These are phyloP conservation scores for Punctularia strigosozonata DNA, from an alignment of 768 basidiomycete genomes.

Conservation along the genomic window DNA sequence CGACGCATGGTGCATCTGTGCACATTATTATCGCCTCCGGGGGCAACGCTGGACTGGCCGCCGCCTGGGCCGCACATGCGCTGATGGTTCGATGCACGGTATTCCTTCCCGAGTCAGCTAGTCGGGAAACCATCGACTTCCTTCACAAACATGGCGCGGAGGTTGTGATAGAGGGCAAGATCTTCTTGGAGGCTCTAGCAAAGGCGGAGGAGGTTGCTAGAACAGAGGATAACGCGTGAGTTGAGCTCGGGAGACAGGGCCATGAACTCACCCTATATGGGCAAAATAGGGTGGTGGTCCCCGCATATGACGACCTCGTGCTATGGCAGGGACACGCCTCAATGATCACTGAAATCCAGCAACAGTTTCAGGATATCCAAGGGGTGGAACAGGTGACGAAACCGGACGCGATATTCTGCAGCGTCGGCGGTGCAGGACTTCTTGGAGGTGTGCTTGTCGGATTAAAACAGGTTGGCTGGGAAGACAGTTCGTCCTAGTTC, in stretches of 20 bases:
- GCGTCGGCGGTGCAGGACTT: slow-evolving; percentile 66
- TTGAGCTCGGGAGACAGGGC: too few species aligned
- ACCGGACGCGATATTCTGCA: slow-evolving; percentile 68
- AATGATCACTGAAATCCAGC: slow-evolving; percentile 51
- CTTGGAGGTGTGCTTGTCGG: slow-evolving; percentile 60
- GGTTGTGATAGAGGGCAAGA: slow-evolving; percentile 43
- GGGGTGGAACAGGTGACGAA: too few species aligned
- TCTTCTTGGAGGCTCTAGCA: slow-evolving; percentile 45
- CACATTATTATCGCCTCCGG: slow-evolving; percentile 65
- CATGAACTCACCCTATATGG: too few species aligned
- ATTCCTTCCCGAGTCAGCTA: slow-evolving; percentile 46
- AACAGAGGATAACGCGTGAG: background rate
- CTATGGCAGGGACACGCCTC: slow-evolving; percentile 75
- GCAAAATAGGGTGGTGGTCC: slow-evolving; percentile 46
- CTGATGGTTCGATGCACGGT: slow-evolving; percentile 53
- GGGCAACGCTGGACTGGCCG: slow-evolving; percentile 74
- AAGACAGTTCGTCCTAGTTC: slow-evolving; percentile 37
- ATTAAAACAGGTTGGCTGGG: slow-evolving; percentile 55
- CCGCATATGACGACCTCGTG: slow-evolving; percentile 57
- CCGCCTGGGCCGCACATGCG: slow-evolving; percentile 46
- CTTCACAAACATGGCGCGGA: slow-evolving; percentile 43
- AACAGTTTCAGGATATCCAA: slow-evolving; percentile 36
- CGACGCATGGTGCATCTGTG: slow-evolving; percentile 35
- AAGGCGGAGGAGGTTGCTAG: slow-evolving; percentile 35
- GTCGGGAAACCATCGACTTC: slow-evolving; percentile 34